phyloP scores from a whole-genome alignment of 148 eudicot species.

The Vaccinium macrocarpon region DNA sequence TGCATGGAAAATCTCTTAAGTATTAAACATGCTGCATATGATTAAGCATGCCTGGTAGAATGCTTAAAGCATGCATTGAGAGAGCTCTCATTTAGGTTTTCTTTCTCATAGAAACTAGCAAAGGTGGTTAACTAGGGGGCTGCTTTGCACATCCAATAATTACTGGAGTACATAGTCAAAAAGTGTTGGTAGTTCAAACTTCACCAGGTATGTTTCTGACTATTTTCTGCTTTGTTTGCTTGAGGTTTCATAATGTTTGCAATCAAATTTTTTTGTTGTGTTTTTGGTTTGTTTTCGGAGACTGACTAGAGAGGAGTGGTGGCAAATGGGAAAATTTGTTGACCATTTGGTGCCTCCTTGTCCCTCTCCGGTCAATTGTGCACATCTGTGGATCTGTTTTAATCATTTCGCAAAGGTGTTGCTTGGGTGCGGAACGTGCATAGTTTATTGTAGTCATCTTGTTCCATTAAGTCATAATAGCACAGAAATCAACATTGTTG shows the following conservation, averaged over 20 bases:
- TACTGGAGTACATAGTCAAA: neutral
- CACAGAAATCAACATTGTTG: neutral
- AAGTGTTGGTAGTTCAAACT: neutral
- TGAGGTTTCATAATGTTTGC: neutral
- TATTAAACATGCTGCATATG: neutral
- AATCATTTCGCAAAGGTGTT: neutral
- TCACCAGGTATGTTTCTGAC: slow-evolving; percentile 47
- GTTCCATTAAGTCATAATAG: slow-evolving; percentile 5
- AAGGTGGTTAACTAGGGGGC: neutral
- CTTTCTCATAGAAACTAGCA: neutral
- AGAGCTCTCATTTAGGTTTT: neutral
- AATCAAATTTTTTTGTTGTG: too few species aligned
- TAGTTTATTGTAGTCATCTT: neutral
- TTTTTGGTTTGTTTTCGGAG: neutral
- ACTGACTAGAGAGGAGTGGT: neutral
- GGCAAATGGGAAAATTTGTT: neutral
- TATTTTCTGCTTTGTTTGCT: neutral
- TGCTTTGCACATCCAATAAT: neutral
- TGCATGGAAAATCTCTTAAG: neutral
- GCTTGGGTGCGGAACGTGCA: neutral
- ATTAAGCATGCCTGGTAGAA: neutral
- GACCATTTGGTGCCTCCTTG: neutral
- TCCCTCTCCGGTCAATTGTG: neutral
- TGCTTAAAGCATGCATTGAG: neutral
- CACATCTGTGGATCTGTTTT: neutral